Percentiles rank a stretch among this genome's conserved stretches.
These are phyloP conservation scores for Rhizopogon vinicolor DNA, from an alignment of 768 basidiomycete genomes.

Conservation along the genomic window DNA sequence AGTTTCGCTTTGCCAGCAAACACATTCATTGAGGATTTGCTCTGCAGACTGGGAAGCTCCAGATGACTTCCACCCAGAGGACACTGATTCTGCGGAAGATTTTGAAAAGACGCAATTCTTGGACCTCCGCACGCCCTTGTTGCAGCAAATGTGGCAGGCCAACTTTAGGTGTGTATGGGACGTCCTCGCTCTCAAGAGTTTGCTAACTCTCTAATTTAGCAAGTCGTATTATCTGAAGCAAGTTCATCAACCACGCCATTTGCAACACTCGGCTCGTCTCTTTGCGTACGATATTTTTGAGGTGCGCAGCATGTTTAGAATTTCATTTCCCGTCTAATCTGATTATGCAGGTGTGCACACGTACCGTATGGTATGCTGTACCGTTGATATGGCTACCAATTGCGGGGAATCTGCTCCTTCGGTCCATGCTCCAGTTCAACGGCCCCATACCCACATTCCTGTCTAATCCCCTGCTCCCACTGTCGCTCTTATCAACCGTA, in stretches of 20 bases:
- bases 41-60: slow-evolving; percentile 78
- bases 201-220: slow-evolving; percentile 31
- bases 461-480: slow-evolving; percentile 49
- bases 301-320: slow-evolving; percentile 33
- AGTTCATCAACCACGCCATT: slow-evolving; percentile 93
- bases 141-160: slow-evolving; percentile 82
- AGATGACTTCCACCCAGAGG: slow-evolving; percentile 89
- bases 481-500: slow-evolving; percentile 41
- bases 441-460: slow-evolving; percentile 63
- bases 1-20: background rate
- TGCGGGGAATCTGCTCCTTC: slow-evolving; percentile 68
- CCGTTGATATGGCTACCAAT: slow-evolving; percentile 93
- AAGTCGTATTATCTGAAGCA: slow-evolving; percentile 96
- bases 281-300: slow-evolving; percentile 84
- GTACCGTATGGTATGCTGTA: slow-evolving; percentile 91
- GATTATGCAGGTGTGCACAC: slow-evolving; percentile 59
- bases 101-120: slow-evolving; percentile 89
- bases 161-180: slow-evolving; percentile 66
- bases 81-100: slow-evolving; percentile 78
- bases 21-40: background rate
- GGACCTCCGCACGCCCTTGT: slow-evolving; percentile 80
- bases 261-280: slow-evolving; percentile 77
- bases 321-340: background rate
- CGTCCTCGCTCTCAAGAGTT: background rate
- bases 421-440: slow-evolving; percentile 80